phyloP scores from a whole-genome alignment of 371 early-diverging fungal genomes.

The Amoeboaphelidium protococcarum region DNA sequence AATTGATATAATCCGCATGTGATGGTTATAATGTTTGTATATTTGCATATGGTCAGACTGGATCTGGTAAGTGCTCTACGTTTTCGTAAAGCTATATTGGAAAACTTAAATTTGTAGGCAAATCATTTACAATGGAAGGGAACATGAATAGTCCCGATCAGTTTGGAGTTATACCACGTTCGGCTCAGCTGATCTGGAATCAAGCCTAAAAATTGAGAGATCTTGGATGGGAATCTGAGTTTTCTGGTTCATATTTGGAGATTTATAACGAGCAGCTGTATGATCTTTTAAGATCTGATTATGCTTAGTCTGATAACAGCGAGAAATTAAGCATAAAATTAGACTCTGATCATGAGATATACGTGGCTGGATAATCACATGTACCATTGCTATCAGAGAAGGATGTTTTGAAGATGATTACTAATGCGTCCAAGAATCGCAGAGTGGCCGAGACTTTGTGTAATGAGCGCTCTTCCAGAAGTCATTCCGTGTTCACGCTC shows the following conservation, averaged over 20 bases:
- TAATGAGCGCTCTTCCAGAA: constrained; percentile 82
- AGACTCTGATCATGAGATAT: no score
- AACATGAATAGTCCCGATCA: constrained; percentile 9
- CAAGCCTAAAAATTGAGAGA: constrained; percentile 33
- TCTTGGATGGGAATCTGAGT: constrained; percentile 62
- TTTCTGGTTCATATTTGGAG: constrained; percentile 69
- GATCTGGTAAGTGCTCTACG: constrained; percentile 72
- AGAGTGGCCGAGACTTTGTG: constrained; percentile 72
- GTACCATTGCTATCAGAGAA: constrained; percentile 30
- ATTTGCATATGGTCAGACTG: constrained; percentile 99
- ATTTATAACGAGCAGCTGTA: constrained; percentile 88
- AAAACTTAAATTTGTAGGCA: constrained; percentile 7
- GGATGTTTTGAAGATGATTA: constrained; percentile 36
- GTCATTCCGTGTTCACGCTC: constrained; percentile 77
- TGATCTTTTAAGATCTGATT: no score
- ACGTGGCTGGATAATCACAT: constrained; percentile 40
- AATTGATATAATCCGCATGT: constrained; percentile 79
- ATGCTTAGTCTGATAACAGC: no score
- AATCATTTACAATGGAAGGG: constrained; percentile 28
- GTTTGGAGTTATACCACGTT: constrained; percentile 68
- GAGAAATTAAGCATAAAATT: constrained; percentile 55
- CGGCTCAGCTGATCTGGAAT: constrained; percentile 58
- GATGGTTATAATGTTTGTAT: constrained; percentile 97
- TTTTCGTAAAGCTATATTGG: constrained; percentile 16
- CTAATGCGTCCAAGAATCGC: constrained; percentile 49